Base-by-base conservation (phyloP, 805 yeast species). In the Yarrowia sp. region DNA sequence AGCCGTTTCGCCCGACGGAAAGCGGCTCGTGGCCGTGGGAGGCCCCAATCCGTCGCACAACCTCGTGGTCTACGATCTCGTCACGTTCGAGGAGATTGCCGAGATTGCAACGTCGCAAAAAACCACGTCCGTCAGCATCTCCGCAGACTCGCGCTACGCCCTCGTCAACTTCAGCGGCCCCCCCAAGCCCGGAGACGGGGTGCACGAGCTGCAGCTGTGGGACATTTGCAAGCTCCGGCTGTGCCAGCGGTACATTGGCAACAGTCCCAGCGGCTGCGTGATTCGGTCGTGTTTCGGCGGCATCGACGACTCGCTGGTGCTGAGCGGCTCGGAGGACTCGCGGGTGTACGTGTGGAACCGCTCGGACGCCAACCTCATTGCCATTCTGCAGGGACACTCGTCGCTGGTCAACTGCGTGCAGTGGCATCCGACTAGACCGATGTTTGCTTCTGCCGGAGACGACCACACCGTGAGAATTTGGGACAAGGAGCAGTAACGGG, bases 321-420 rank as follows among this genome's bases (percentile, higher is more conserved):
- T 86, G n/a, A 83, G 90, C 66, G 97, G 97, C 0, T 84, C 92
- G 46, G 96, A 88, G 69, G 96, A 91, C 71, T 90, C 90, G 0
- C 77, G 80, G 60, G 79, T 89, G 3, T 90, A 85, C 70, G 76
- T 91, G 1, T 90, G 96, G 96, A 88, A 88, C 68, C 78, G 86
- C 19, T 78, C 80, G 51, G 84, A 84, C 24, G 91, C 94, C 6
- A 84, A 85, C 63, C 76, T 89, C 22, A 74, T 91, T 3, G 80
- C 81, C 4, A 76, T 83, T 13, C 74, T 88, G 19, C 77, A 81
- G 41, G 93, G 85, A 1, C 96, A 89, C 71, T 71, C 72, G 10
- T 83, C 83, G 0, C 75, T 84, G 63, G 88, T 93, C 66, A 91
- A 89, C 70, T 83, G 88, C 47, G 94, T 90, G 1, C 84, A 86